A percentile compares a stretch with the other conserved stretches of the same genome.
These are phyloP conservation scores for Aphanomyces cochlioides DNA, from an alignment of 352 stramenopile genomes.

Conservation along the genomic window DNA sequence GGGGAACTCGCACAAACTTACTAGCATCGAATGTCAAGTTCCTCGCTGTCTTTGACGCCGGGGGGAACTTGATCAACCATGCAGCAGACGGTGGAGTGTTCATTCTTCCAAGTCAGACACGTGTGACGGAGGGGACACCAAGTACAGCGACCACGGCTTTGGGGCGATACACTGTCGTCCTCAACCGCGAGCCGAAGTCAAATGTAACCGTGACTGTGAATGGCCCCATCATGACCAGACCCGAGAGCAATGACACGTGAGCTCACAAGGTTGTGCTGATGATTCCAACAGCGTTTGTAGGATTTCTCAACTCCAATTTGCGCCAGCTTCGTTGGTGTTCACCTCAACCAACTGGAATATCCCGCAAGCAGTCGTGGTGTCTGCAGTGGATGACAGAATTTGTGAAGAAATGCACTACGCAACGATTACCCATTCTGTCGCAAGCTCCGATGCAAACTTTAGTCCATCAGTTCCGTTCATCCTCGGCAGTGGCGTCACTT, in stretches of 20 bases:
- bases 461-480: conserved; percentile 57
- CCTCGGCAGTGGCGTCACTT: conserved; percentile 49
- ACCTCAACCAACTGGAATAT: conserved; percentile 60
- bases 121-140: conserved; percentile 46
- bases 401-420: conserved; percentile 65
- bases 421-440: conserved; percentile 43
- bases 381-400: conserved; percentile 51
- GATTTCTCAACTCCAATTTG: conserved; percentile 10
- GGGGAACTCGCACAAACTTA: background rate
- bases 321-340: conserved; percentile 2
- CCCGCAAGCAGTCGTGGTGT: conserved; percentile 55
- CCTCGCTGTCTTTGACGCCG: conserved; percentile 46
- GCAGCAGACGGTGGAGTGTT: conserved; percentile 68
- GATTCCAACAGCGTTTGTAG: background rate
- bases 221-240: no score
- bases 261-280: no score
- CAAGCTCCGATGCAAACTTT: conserved; percentile 56
- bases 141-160: conserved; percentile 35
- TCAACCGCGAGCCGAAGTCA: conserved; percentile 58
- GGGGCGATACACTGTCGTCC: conserved; percentile 59
- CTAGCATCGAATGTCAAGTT: conserved; percentile 35
- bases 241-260: no score
- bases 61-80: conserved; percentile 62
- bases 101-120: conserved; percentile 43
- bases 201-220: conserved; percentile 41